Base-by-base conservation (phyloP, 257 asterid genomes). In the Pogostemon cablin region DNA sequence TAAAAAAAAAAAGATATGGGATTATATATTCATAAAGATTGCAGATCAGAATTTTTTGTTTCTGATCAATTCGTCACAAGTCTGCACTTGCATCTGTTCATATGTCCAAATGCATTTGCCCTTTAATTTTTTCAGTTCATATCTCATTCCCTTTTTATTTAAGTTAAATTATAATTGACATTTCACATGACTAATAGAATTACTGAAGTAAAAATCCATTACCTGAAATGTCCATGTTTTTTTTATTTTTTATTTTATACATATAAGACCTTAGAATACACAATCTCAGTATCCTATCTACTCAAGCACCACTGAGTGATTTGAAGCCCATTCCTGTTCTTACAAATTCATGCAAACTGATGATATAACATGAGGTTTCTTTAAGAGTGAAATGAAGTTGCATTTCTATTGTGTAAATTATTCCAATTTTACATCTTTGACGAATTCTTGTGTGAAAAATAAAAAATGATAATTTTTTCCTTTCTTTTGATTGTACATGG, bases 401-500 rank as follows among this genome's bases (percentile, higher is more conserved):
- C 67, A 41, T 12, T 57, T 62, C 25, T 25, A 4, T 20, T 44
- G 69, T 63, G 49, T 44, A 20, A 20, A 43, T 9, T 63, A 35
- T 43, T 8, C 37, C 25, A 63, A 63, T 61, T 38, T 50, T 35
- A 15, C 43, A 60, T 9, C 62, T 12, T 10, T 20, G 41, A 5
- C 56, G 50, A 38, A 42, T 67, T 25, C 60, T 74, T 41, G 20
- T 40, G 42, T 41, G 69, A 25, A 67, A 25, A 60, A 32, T 2
- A 10, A 56, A 69, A 41, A n/a, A 4, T 15, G 17, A 15, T 15
- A 15, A 15, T 15, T 15, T 15, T 44, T 46, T 38, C 59, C 25
- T 4, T 17, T 69, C 56, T 41, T 70, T 69, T 43, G 71, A 52
- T 41, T 43, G 12, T 55, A 4, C 47, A 67, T 49, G 40, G 34